Evolutionary conservation across 371 early-diverging fungal genomes (phyloP), one percentile per base, ranked within the genome.

Genomic region (Mucor velutinosus): DNA sequence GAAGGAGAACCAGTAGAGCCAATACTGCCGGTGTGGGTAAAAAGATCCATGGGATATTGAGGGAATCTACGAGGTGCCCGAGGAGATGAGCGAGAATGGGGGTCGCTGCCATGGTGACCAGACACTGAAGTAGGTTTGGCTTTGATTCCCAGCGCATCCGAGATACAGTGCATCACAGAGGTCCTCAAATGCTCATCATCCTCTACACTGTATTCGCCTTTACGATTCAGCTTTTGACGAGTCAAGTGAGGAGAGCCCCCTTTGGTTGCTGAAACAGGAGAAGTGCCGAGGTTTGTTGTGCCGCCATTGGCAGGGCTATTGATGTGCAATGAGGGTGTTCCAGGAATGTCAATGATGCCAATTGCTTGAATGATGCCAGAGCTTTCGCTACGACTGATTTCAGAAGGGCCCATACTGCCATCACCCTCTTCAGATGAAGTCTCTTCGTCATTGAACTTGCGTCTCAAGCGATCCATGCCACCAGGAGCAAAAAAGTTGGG

Each of bases 391-490:
- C 77, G 64, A 35, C 65, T 76, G 19, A 73, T 60, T 49, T 76
- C 71, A 10, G 73, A 60, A 3, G 74, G 72, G 0, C 62, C 49
- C 7, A 66, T 15, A 43, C 47, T 29, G 12, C 49, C 35, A 14
- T 58, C 67, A 10, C 62, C 71, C 8, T 72, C 73, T 15, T 67
- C 58, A 3, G 53, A 41, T 14, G 69, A 43, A 2, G 62, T 47
- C 21, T 73, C 70, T 32, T 77, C 84, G 3, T 78, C 78, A 12
- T 78, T 73, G 60, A 87, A 88, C 69, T 88, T 82, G 33, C 85
- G 75, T 59, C 89, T 79, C 66, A 94, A 79, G 29, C 90, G 79
- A 58, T 93, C 92, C 77, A 94, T 82, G 6, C 84, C 84, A 14
- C 86, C 87, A 2, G 88, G 84, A 10, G 76, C 79, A 75, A 92